Evolutionary conservation across 2,329 filamentous ascomycete genomes (phyloP).

Genomic region (Lecanicillium sp.): DNA sequence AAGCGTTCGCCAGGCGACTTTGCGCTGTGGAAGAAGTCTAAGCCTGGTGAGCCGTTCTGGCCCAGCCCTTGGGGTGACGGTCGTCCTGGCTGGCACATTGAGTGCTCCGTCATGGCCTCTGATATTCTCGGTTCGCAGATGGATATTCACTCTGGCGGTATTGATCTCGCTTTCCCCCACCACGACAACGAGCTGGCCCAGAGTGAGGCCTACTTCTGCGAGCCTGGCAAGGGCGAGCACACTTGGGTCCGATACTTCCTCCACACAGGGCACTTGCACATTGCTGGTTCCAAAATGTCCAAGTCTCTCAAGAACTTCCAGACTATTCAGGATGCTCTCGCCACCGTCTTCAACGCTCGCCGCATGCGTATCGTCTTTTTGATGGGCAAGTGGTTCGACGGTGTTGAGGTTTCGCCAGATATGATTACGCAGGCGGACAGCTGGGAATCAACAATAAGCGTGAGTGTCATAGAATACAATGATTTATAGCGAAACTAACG

Average conservation of each 20-base stretch:
- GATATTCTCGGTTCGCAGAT: constrained; percentile 78
- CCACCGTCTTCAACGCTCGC: constrained; percentile 64
- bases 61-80: constrained; percentile 80
- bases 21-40: constrained; percentile 88
- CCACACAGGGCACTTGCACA: constrained; percentile 85
- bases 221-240: constrained; percentile 44
- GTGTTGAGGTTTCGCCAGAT: constrained; percentile 83
- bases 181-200: constrained; percentile 91
- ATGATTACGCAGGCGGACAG: constrained; percentile 66
- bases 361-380: constrained; percentile 81
- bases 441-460: constrained; percentile 75
- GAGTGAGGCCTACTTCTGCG: constrained; percentile 75
- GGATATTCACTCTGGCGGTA: constrained; percentile 89
- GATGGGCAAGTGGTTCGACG: constrained; percentile 83
- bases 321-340: constrained; percentile 79
- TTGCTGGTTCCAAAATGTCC: constrained; percentile 90
- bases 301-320: constrained; percentile 96
- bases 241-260: constrained; percentile 96
- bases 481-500: constrained; percentile 16
- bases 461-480: constrained; percentile 26
- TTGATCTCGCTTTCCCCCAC: constrained; percentile 87
- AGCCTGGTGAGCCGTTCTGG: constrained; percentile 89
- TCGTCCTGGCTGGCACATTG: constrained; percentile 92
- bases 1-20: constrained; percentile 82
- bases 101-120: constrained; percentile 93